Evolutionary conservation across 2,329 filamentous ascomycete species (phyloP).

Genomic region (Cryphonectria radicalis): DNA sequence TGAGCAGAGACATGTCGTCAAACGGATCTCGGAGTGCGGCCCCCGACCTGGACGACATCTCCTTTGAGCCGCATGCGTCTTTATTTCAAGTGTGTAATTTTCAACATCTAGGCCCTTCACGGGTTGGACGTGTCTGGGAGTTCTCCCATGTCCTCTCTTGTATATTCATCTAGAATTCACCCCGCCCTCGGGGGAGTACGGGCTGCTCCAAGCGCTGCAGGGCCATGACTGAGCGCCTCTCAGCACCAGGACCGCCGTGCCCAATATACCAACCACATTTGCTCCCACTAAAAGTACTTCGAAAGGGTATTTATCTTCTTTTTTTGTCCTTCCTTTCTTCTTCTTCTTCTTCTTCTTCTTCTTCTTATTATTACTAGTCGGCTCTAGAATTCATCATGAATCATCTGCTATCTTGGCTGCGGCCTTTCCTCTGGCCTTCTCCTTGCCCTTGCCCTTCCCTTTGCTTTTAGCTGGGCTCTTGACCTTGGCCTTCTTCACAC

Average conservation of each 20-base stretch:
- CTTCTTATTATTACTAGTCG: neutral
- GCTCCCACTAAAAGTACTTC: too few relatives aligned
- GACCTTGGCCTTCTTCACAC: constrained; percentile 31
- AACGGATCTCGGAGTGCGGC: constrained; percentile 24
- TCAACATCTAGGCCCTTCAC: constrained; percentile 16
- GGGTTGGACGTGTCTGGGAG: neutral
- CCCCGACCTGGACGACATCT: constrained; percentile 30
- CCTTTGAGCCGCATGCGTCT: constrained; percentile 27
- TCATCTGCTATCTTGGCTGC: neutral
- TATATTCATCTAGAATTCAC: neutral
- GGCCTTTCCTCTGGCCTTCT: constrained; percentile 7
- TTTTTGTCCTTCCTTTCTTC: neutral
- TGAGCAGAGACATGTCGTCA: constrained; percentile 31
- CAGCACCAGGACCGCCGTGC: too few relatives aligned
- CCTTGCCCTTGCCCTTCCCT: constrained; percentile 11
- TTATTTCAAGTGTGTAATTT: neutral
- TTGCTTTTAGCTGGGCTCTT: constrained; percentile 35
- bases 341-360: neutral
- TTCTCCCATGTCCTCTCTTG: neutral
- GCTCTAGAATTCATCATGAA: neutral
- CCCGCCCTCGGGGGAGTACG: neutral
- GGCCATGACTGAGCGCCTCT: neutral
- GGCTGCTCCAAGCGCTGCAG: neutral
- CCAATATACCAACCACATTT: too few relatives aligned
- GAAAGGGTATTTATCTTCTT: neutral